Evolutionary conservation across 805 yeast species (phyloP).

Genomic region (Tetrapisispora iriomotensis): DNA sequence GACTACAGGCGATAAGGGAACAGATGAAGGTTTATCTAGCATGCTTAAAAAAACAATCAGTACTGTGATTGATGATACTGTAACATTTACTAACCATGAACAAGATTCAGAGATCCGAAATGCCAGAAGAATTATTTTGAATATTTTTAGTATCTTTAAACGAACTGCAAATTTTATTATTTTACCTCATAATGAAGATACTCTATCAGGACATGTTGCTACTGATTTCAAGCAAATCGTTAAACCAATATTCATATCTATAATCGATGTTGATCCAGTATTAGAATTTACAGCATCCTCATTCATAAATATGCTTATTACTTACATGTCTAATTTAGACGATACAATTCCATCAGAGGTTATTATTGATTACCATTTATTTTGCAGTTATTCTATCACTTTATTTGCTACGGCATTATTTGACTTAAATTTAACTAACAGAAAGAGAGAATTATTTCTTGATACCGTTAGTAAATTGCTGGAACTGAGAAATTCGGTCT

Average conservation of each 20-base stretch:
- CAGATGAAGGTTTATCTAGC: slow-evolving; percentile 5
- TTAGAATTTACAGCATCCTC: slow-evolving; percentile 30
- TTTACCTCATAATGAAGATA: slow-evolving; percentile 14
- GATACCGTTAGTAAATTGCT: slow-evolving; percentile 33
- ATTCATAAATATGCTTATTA: slow-evolving; percentile 29
- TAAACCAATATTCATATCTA: slow-evolving; percentile 33
- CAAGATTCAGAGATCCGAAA: slow-evolving; percentile 4
- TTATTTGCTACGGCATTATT: slow-evolving; percentile 30
- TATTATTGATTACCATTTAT: slow-evolving; percentile 30
- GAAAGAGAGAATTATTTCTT: slow-evolving; percentile 29
- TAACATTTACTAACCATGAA: too few species aligned
- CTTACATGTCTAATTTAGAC: slow-evolving; percentile 16
- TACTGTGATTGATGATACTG: background rate
- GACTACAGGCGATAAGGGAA: too few species aligned
- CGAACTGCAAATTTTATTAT: slow-evolving; percentile 20
- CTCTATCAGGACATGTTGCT: slow-evolving; percentile 12
- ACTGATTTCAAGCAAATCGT: slow-evolving; percentile 20
- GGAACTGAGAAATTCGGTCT: slow-evolving; percentile 30
- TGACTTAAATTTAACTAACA: slow-evolving; percentile 22
- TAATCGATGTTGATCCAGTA: slow-evolving; percentile 30
- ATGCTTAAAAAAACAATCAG: background rate
- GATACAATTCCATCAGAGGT: slow-evolving; percentile 21
- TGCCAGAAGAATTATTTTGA: slow-evolving; percentile 23
- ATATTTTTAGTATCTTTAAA: slow-evolving; percentile 25
- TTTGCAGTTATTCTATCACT: slow-evolving; percentile 29